Evolutionary conservation across 2,329 filamentous ascomycete species (phyloP), one percentile per base, ranked within the genome.

Genomic region (Apiospora arundinis): DNA sequence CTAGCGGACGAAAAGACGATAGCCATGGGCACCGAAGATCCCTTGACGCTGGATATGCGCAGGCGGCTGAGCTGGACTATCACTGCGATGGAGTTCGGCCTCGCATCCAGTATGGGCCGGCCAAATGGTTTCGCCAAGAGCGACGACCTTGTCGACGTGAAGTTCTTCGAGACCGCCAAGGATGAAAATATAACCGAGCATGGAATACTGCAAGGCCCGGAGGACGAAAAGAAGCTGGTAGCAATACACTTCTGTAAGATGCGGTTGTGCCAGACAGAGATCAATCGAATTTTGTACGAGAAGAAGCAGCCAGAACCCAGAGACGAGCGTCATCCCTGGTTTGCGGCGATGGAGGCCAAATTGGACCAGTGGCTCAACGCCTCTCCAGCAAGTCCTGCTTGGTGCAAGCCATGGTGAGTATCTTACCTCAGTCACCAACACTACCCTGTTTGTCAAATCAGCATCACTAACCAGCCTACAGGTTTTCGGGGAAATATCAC

Each of bases 201-300:
- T 45, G 95, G 94, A 2, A 92, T 98, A 71, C 84, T 90, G 28
- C 88, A 91, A 0, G 93, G 92, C 0, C 92, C 92, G 6, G 87
- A 89, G 1, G 94, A 93, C 48, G 87, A 95, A 75, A 94, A 93
- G 78, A 99, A 99, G 81, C 90, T 93, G 76, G 91, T 97, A 37
- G 92, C 94, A 2, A 95, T 98, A 73, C 95, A 99, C 80, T 96
- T 97, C 77, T 95, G 95, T 84, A 95, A 93, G 79, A 97, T 98
- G 94, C 89, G 94, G 70, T 82, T 97, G 71, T 85, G 95, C 16
- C 95, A 98, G 80, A 90, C 95, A 18, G 95, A 98, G 81, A 96
- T 98, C 60, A 89, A 95, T 71, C 90, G 95, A 71, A 92, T 91
- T 8, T 85, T 98, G 0, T 98, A 99, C 79, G 92, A 97, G 76